Evolutionary conservation across 768 basidiomycete species (phyloP), one percentile per base, ranked within the genome.

Genomic region (Pulveroboletus ravenelii): DNA sequence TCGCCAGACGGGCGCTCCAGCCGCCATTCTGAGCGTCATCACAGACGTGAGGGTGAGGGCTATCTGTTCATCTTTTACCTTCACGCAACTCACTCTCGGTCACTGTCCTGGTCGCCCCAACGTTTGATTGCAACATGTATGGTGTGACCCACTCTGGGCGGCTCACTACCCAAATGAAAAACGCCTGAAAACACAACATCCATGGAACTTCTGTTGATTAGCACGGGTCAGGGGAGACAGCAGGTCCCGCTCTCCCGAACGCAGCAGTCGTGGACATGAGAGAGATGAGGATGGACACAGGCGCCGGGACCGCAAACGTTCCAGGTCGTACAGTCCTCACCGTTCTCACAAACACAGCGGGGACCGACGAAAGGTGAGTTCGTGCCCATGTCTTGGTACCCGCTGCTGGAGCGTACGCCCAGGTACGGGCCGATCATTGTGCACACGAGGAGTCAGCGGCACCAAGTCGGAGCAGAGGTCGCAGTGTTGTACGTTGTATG

Each of bases 401-500:
- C 7, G 4, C 13, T 29, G 30, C 47, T 50, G 20, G 36, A 35
- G 1, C 2, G 10, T 0, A n/a, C 14, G 2, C 14, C 3, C 18
- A 65, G 61, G 54, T 55, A 6, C 54, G 53, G 32, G 50, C 41
- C 39, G 31, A 36, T n/a, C 36, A 15, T 39, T 49, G 50, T 38
- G 20, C 41, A 4, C 51, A 44, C 12, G 47, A 32, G 23, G 53
- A 47, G 15, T 45, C 42, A 6, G 43, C 43, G 8, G 50, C 13
- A 5, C 42, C 42, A n/a, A 53, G 50, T 10, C 52, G 45, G 42
- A 42, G 30, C 13, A 54, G 60, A 49, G 61, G 62, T 12, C 64
- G 60, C 10, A 66, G 66, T 48, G 54, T 66, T 35, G 66, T 67
- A 68, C 65, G 65, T 62, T 51, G 43, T 17, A 3, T 18, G 34